Percentiles rank a stretch among this genome's conserved stretches.
These are phyloP conservation scores for Hamamelis virginiana DNA, from an alignment of 164 flowering plant genomes.

Conservation along the genomic window DNA sequence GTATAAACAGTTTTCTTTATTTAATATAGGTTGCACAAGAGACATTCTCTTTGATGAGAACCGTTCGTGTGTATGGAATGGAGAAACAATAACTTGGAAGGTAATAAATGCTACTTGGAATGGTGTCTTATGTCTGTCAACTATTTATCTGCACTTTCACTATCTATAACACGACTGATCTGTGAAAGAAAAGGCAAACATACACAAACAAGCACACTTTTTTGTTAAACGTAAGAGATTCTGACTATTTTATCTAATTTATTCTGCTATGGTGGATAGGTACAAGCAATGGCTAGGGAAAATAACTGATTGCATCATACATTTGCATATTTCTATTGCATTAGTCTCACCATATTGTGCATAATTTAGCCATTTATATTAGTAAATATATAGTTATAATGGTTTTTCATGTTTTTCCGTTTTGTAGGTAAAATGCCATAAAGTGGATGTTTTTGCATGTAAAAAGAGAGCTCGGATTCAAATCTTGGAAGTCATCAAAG, in stretches of 20 bases:
- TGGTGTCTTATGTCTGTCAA: conserved; percentile 6
- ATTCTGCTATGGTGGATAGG: conserved; percentile 37
- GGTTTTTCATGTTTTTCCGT: too few relatives aligned
- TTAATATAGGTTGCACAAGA: conserved; percentile 81
- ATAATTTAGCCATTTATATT: too few relatives aligned
- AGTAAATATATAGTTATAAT: too few relatives aligned
- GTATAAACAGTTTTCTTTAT: conserved; percentile 5
- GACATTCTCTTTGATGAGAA: conserved; percentile 86
- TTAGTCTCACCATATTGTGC: too few relatives aligned
- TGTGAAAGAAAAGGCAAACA: background rate
- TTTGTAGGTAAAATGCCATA: too few relatives aligned
- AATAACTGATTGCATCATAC: too few relatives aligned
- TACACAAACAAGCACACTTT: background rate
- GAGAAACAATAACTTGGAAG: conserved; percentile 76
- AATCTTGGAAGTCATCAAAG: too few relatives aligned
- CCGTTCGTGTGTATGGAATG: conserved; percentile 92
- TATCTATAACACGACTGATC: background rate
- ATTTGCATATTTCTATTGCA: too few relatives aligned
- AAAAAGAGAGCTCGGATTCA: too few relatives aligned
- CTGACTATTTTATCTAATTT: background rate
- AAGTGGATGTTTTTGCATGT: too few relatives aligned
- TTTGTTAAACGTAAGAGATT: background rate
- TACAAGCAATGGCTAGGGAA: conserved; percentile 72
- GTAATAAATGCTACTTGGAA: conserved; percentile 30
- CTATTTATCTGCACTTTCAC: background rate